Evolutionary conservation across 148 eudicot species (phyloP).

Genomic region (Rhododendron molle): DNA sequence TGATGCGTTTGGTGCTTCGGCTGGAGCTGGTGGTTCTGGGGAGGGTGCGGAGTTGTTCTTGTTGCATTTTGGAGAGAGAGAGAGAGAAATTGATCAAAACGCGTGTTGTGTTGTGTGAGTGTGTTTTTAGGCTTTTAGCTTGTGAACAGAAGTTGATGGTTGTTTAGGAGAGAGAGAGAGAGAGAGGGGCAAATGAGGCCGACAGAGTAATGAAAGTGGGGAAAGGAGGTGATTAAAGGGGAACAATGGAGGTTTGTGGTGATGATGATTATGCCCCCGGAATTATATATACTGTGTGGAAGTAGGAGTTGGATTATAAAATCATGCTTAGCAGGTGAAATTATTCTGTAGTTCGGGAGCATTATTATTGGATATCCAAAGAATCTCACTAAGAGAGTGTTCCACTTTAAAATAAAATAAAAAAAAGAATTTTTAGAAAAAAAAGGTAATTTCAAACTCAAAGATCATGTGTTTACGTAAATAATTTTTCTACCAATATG

Average conservation of each 20-base stretch:
- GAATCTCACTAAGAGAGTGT: too few relatives aligned
- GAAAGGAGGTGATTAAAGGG: conserved; percentile 8
- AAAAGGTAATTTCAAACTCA: too few relatives aligned
- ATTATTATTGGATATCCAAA: too few relatives aligned
- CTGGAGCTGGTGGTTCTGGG: conserved; percentile 32
- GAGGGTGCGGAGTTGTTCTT: conserved; percentile 13
- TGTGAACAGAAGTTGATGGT: neutral
- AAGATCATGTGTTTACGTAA: too few relatives aligned
- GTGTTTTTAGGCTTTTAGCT: neutral
- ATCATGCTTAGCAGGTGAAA: neutral
- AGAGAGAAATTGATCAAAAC: neutral
- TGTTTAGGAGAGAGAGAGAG: conserved; percentile 2
- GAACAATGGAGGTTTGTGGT: conserved; percentile 8
- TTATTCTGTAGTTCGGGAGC: too few relatives aligned
- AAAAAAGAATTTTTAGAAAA: too few relatives aligned
- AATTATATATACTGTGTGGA: neutral
- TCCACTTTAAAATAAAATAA: too few relatives aligned
- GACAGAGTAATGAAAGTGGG: conserved; percentile 21
- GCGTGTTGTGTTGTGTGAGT: neutral
- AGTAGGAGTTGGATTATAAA: neutral
- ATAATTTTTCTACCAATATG: too few relatives aligned
- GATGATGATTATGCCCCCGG: neutral
- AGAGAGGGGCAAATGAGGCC: conserved; percentile 4
- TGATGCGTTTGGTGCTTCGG: conserved; percentile 27
- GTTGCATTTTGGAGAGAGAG: conserved; percentile 17